Conservation (phyloP, 352 stramenopile species). For the Hyaloperonospora arabidopsidis region DNA sequence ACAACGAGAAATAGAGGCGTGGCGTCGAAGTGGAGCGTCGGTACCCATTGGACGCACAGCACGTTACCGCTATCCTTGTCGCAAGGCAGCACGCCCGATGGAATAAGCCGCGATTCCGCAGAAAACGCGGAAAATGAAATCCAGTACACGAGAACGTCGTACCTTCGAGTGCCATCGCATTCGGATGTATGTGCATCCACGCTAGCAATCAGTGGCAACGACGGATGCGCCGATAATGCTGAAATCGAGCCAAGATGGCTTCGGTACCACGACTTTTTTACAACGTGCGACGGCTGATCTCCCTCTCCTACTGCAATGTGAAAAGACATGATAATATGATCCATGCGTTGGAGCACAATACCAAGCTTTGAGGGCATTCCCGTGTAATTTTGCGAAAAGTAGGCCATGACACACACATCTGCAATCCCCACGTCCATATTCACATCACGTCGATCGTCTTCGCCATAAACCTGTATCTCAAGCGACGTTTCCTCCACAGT, state of each 20-base stretch:
- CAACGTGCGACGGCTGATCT: conserved; percentile 38
- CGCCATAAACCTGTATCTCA: conserved; percentile 62
- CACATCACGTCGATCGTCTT: conserved; percentile 23
- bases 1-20: conserved; percentile 64
- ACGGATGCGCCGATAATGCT: conserved; percentile 67
- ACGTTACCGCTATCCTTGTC: conserved; percentile 36
- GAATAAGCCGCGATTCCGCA: conserved; percentile 67
- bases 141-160: conserved; percentile 79
- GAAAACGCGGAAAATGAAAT: conserved; percentile 79
- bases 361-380: conserved; percentile 63
- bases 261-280: conserved; percentile 77
- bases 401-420: conserved; percentile 70
- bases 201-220: conserved; percentile 63
- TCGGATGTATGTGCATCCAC: conserved; percentile 34
- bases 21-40: conserved; percentile 73
- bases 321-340: conserved; percentile 74
- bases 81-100: conserved; percentile 63
- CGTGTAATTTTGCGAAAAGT: conserved; percentile 71
- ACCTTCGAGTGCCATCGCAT: conserved; percentile 12
- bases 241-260: conserved; percentile 61
- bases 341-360: conserved; percentile 63
- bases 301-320: conserved; percentile 42
- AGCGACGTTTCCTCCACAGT: conserved; percentile 51
- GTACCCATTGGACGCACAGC: conserved; percentile 75
- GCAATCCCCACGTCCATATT: conserved; percentile 23